Conservation (phyloP, 2,329 filamentous ascomycete species). For the Diaporthe velutina region DNA sequence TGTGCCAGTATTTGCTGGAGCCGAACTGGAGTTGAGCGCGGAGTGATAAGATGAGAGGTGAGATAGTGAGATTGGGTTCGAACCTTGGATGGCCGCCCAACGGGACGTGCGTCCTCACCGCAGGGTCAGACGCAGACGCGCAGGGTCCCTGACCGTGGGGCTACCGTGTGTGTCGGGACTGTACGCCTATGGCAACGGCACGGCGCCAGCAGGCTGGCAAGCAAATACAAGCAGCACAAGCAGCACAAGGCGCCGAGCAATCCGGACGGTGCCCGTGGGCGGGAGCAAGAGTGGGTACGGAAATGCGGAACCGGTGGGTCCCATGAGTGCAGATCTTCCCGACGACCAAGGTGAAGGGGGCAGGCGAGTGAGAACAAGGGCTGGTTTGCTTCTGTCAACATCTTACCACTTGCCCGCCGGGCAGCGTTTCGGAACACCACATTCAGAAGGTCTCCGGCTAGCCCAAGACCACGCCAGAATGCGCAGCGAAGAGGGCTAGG, state of each 20-base stretch:
- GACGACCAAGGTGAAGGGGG: conserved; percentile 16
- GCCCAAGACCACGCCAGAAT: background rate
- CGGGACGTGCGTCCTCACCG: conserved; percentile 24
- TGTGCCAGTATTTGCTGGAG: conserved; percentile 33
- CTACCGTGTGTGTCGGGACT: conserved; percentile 11
- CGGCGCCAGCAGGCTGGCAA: conserved; percentile 28
- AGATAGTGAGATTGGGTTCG: conserved; percentile 31
- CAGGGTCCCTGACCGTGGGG: conserved; percentile 18
- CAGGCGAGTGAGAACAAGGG: background rate
- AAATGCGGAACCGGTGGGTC: conserved; percentile 35
- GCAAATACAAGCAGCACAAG: background rate
- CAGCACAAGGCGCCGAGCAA: conserved; percentile 23
- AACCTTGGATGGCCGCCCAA: conserved; percentile 16
- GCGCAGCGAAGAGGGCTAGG: background rate
- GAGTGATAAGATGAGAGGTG: conserved; percentile 38
- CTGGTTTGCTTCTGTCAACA: conserved; percentile 11
- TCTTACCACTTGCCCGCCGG: conserved; percentile 21
- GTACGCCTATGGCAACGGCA: conserved; percentile 9
- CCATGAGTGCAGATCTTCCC: conserved; percentile 35
- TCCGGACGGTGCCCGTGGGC: conserved; percentile 38
- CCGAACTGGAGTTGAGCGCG: conserved; percentile 36
- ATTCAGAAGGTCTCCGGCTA: background rate
- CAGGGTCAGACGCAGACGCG: conserved; percentile 4
- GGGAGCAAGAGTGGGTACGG: conserved; percentile 15
- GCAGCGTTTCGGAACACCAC: background rate